phyloP scores from a whole-genome alignment of 148 eudicot species.

The Vaccinium macrocarpon region DNA sequence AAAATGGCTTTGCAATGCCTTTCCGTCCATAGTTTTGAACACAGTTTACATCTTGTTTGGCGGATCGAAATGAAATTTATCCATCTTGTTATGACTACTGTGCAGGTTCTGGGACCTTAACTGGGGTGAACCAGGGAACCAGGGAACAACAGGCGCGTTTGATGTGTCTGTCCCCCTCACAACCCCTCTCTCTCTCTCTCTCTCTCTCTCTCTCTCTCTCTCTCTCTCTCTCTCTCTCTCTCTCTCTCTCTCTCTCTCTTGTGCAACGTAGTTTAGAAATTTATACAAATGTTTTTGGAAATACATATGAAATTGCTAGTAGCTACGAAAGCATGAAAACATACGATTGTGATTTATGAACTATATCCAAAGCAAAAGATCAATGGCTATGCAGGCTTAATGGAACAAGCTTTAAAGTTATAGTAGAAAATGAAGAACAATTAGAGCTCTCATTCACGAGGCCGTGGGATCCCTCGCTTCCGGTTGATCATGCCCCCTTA shows the following conservation, averaged over 20 bases:
- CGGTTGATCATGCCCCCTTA: constrained; percentile 31
- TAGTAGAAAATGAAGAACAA: constrained; percentile 41
- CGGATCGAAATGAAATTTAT: background rate
- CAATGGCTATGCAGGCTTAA: constrained; percentile 31
- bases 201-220: background rate
- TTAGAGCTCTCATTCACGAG: constrained; percentile 52
- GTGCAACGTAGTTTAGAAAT: background rate
- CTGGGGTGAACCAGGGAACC: constrained; percentile 13
- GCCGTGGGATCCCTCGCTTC: constrained; percentile 41
- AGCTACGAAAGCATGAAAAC: background rate
- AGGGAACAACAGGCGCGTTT: constrained; percentile 7
- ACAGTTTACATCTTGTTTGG: background rate
- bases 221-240: background rate
- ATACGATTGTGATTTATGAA: background rate
- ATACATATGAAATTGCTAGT: background rate
- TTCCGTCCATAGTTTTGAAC: background rate
- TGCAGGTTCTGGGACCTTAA: constrained; percentile 27
- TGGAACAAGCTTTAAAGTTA: constrained; percentile 36
- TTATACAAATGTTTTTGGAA: background rate
- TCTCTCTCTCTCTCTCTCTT: background rate
- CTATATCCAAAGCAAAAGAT: background rate
- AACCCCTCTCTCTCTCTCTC: background rate
- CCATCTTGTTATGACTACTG: background rate
- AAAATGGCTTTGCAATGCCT: background rate
- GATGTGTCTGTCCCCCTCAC: constrained; percentile 13